These are phyloP conservation scores for Tetrapyrgos nigripes DNA, from an alignment of 1,284 basidiomycete species.

Conservation along the genomic window DNA sequence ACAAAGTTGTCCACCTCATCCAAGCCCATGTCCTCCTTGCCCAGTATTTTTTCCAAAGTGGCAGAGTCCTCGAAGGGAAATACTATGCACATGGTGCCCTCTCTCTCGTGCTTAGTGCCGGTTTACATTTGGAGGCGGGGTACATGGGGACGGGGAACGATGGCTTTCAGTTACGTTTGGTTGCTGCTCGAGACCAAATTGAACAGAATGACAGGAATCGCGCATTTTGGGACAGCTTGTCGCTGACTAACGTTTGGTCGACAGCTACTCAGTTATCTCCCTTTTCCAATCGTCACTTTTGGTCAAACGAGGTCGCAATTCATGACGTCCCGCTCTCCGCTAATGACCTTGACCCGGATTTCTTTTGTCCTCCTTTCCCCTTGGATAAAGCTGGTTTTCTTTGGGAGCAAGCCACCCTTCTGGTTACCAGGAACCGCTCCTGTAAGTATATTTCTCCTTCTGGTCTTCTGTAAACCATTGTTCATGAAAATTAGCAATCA, in stretches of 20 bases:
- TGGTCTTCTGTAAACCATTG: too few species aligned
- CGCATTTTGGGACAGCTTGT: too few species aligned
- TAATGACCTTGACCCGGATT: too few species aligned
- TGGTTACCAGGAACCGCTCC: neutral
- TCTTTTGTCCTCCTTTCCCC: neutral
- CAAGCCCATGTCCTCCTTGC: neutral
- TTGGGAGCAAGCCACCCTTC: neutral
- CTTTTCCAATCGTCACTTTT: too few species aligned
- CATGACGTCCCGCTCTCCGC: too few species aligned
- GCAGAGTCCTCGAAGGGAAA: neutral
- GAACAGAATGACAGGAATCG: too few species aligned
- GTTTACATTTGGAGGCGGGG: neutral
- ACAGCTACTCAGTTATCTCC: too few species aligned
- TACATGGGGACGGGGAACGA: neutral
- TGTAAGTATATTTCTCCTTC: neutral
- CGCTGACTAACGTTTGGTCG: too few species aligned
- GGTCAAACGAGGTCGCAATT: too few species aligned
- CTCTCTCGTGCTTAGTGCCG: neutral
- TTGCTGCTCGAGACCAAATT: neutral
- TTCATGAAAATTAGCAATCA: too few species aligned
- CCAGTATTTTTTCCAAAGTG: neutral
- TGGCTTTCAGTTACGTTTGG: neutral
- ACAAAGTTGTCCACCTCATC: neutral
- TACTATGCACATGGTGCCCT: neutral
- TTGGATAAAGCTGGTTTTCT: neutral